Evolutionary conservation across 2,329 filamentous ascomycete species (phyloP), one percentile per base, ranked within the genome.

Genomic region (Fusarium pseudonygamai): DNA sequence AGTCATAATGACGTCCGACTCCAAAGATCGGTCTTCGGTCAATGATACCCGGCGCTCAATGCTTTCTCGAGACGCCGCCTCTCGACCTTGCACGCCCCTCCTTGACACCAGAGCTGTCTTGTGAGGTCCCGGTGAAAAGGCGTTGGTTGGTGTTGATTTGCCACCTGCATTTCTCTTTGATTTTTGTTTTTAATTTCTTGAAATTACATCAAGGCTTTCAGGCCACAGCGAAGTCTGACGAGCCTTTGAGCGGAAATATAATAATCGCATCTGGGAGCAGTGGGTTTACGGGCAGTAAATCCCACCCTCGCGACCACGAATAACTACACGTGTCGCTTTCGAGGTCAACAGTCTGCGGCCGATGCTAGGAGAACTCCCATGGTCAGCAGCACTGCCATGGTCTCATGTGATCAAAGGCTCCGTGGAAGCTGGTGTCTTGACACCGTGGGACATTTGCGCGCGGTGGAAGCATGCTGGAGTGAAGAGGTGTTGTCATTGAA

Each of bases 31-130:
- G 67, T 64, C 69, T 76, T 76, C 75, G 77, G 80, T 82, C 82
- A 83, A 83, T 86, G 85, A 90, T 90, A 89, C 88, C 88, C 87
- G 85, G 84, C 86, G 86, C 85, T 85, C 85, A 86, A 87, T 87
- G 85, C 84, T 86, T 85, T 82, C 79, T 80, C 70, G 83, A 84
- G 82, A 80, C 71, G 81, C 74, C 67, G 69, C 63, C 72, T 75
- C 67, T 77, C 49, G 76, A 72, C 74, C 71, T 78, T 75, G 74
- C 73, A 74, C 74, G 71, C 69, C 75, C 69, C 71, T 64, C 57
- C 64, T 72, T 71, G 74, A 77, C 75, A 77, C 75, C 69, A 75
- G 58, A 75, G 78, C 81, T 83, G 81, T 83, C 42, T 80, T 82
- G 80, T 81, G 81, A 82, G 80, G 75, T 77, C 75, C 80, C 78